Evolutionary conservation across 2,329 filamentous ascomycete genomes (phyloP).

Genomic region (Anisogramma anomala): DNA sequence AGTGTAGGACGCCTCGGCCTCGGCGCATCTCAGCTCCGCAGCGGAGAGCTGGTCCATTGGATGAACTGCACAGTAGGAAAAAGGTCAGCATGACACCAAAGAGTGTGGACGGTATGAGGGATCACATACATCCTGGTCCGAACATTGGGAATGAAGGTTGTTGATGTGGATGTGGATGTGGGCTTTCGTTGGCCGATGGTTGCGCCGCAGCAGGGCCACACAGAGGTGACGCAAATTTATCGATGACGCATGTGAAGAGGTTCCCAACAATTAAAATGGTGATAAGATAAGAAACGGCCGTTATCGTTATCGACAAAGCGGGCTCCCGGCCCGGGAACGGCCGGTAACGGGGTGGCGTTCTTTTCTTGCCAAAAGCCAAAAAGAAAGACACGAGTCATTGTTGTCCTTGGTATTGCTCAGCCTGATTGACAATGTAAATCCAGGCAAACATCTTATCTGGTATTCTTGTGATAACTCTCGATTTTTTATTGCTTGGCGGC

Average conservation of each 20-base stretch:
- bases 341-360: conserved; percentile 1
- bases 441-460: no score
- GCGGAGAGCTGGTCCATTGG: conserved; percentile 56
- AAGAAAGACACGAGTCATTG: conserved; percentile 1
- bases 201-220: no score
- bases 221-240: background rate
- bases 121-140: conserved; percentile 39
- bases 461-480: no score
- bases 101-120: background rate
- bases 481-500: no score
- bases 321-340: no score
- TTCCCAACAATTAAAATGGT: conserved; percentile 2
- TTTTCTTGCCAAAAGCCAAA: background rate
- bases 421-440: background rate
- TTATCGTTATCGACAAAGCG: no score
- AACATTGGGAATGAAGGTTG: conserved; percentile 39
- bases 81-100: conserved; percentile 2
- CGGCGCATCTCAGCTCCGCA: conserved; percentile 59
- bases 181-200: no score
- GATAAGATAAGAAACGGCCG: background rate
- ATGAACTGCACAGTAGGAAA: conserved; percentile 36
- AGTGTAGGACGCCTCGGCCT: conserved; percentile 55
- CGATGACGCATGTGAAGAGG: conserved; percentile 10
- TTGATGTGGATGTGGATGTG: conserved; percentile 1
- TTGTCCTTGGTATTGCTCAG: conserved; percentile 2